Conservation (phyloP, 225 moss, liverwort and hornwort genomes). For the Physcomitrellopsis africana region DNA sequence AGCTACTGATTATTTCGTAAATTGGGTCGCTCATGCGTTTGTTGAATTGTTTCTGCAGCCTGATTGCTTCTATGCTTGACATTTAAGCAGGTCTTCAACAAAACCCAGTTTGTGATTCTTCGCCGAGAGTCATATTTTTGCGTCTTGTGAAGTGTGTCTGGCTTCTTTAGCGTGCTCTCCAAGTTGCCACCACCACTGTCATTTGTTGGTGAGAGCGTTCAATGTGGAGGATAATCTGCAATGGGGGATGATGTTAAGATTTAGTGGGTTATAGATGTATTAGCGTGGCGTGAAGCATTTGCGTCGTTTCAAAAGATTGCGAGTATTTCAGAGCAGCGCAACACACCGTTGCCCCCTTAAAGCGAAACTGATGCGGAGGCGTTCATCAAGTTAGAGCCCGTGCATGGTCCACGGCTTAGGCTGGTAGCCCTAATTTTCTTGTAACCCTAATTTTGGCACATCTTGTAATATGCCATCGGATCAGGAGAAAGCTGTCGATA, state of each 20-base stretch:
- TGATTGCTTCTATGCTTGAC: not conserved
- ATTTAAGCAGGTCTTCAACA: not conserved
- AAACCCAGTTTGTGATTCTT: not conserved
- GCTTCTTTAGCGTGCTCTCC: not conserved
- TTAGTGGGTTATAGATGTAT: conserved; percentile 76
- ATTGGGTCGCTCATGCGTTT: not conserved
- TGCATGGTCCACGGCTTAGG: conserved; percentile 64
- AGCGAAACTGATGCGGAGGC: conserved; percentile 67
- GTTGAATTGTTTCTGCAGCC: not conserved
- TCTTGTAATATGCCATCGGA: not conserved
- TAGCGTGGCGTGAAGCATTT: conserved; percentile 72
- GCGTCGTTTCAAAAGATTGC: conserved; percentile 51
- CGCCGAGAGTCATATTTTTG: not conserved
- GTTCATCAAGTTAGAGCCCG: conserved; percentile 68
- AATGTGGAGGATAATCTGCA: not conserved
- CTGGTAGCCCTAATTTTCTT: conserved; percentile 20
- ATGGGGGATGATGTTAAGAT: conserved; percentile 47
- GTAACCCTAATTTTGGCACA: not conserved
- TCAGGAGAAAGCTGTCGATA: not conserved
- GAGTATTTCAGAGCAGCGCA: conserved; percentile 52
- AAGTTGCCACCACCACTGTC: not conserved
- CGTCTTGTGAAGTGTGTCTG: not conserved
- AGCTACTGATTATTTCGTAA: not conserved
- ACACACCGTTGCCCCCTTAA: conserved; percentile 61
- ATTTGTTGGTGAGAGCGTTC: conserved; percentile 3